Evolutionary conservation across 306 rosid genomes (phyloP).

Genomic region (Begonia fuchsioides): DNA sequence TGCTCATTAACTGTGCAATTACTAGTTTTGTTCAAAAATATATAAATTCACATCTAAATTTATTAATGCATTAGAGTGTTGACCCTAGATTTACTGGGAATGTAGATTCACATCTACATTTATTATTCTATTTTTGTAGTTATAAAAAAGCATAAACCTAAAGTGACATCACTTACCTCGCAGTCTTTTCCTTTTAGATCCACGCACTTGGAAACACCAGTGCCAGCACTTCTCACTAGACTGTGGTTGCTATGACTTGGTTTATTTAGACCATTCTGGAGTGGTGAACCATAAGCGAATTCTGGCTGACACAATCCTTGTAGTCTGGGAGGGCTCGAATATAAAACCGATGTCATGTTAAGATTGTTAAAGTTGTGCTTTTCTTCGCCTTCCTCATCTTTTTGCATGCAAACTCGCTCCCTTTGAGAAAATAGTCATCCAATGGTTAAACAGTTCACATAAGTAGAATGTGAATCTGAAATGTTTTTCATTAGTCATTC

Average conservation of each 20-base stretch:
- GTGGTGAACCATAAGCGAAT: slow-evolving; percentile 9
- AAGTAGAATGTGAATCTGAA: too few species aligned
- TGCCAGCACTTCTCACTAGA: slow-evolving; percentile 29
- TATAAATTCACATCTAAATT: too few species aligned
- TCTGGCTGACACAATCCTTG: slow-evolving; percentile 9
- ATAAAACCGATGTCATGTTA: slow-evolving; percentile 18
- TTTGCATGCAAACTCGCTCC: slow-evolving; percentile 28
- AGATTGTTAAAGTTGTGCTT: slow-evolving; percentile 8
- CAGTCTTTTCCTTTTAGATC: slow-evolving; percentile 9
- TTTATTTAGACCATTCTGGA: slow-evolving; percentile 19
- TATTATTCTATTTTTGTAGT: too few species aligned
- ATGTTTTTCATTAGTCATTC: too few species aligned
- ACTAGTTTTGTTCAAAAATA: too few species aligned
- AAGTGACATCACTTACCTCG: slow-evolving; percentile 11
- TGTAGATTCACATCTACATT: too few species aligned
- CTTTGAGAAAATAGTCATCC: slow-evolving; percentile 12
- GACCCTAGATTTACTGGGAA: too few species aligned
- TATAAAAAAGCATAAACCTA: neutral
- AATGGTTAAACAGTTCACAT: neutral
- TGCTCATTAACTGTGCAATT: too few species aligned
- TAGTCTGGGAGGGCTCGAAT: slow-evolving; percentile 29
- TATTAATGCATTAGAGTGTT: too few species aligned
- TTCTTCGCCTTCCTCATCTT: slow-evolving; percentile 23
- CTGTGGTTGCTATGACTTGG: slow-evolving; percentile 14
- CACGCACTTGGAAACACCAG: slow-evolving; percentile 27